Percentiles rank a stretch among this genome's conserved stretches.
These are phyloP conservation scores for Metarhizium album DNA, from an alignment of 2,329 filamentous ascomycete species.

Conservation along the genomic window DNA sequence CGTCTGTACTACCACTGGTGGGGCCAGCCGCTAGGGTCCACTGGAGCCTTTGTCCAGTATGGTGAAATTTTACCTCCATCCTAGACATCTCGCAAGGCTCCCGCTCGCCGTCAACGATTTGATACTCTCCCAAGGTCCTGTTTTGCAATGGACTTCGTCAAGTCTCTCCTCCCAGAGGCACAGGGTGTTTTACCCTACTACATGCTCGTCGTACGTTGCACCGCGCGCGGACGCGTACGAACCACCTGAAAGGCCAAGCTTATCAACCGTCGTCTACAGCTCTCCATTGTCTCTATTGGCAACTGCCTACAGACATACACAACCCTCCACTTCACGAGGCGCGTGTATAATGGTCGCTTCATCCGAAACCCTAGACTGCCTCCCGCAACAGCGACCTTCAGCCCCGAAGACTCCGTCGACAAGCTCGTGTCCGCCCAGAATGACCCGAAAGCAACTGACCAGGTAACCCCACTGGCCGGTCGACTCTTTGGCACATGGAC, in stretches of 20 bases:
- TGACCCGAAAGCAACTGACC: conserved; percentile 38
- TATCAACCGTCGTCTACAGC: conserved; percentile 34
- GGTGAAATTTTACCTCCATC: background rate
- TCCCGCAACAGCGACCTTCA: conserved; percentile 27
- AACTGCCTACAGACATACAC: conserved; percentile 79
- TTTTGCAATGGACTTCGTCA: conserved; percentile 33
- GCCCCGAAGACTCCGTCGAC: conserved; percentile 41
- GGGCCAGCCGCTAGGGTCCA: background rate
- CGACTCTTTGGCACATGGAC: conserved; percentile 87
- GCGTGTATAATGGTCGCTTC: conserved; percentile 67
- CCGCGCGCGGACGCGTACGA: background rate
- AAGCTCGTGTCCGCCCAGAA: conserved; percentile 38
- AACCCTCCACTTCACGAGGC: conserved; percentile 72
- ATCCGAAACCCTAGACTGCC: conserved; percentile 37
- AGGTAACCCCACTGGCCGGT: conserved; percentile 64
- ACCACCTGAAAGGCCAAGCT: background rate
- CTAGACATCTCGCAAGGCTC: background rate
- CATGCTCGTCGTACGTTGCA: conserved; percentile 37
- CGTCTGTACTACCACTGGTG: background rate
- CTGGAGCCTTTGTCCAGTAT: too few species aligned
- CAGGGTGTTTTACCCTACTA: conserved; percentile 49
- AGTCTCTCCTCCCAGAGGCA: conserved; percentile 33
- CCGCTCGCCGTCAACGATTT: background rate
- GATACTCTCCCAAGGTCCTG: background rate
- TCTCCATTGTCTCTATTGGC: conserved; percentile 69